A percentile compares a stretch with the other conserved stretches of the same genome.
phyloP scores from a whole-genome alignment of 257 asterid genomes.

The Capsicum chinense region DNA sequence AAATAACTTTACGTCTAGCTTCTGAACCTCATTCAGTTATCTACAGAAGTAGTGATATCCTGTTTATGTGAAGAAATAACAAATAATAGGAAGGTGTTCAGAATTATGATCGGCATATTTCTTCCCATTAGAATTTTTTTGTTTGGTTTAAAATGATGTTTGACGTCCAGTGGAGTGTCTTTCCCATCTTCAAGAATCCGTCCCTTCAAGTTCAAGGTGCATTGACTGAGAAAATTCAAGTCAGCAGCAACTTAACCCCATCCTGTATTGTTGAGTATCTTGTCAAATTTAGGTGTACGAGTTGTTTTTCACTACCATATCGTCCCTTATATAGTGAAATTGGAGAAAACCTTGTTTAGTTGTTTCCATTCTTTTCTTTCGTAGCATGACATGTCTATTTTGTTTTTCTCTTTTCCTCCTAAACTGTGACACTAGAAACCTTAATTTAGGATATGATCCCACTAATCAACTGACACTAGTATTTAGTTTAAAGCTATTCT shows the following conservation, averaged over 20 bases:
- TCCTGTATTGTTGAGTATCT: conserved; percentile 19
- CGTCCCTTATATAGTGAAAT: not conserved
- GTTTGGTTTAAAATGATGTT: not conserved
- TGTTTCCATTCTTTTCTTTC: conserved; percentile 20
- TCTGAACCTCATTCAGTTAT: not conserved
- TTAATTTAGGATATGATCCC: conserved; percentile 8
- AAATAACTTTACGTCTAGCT: not conserved
- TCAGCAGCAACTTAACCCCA: conserved; percentile 19
- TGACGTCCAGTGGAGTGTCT: conserved; percentile 11
- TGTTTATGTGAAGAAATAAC: conserved; percentile 12
- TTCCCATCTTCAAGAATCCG: conserved; percentile 15
- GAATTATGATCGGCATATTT: conserved; percentile 12
- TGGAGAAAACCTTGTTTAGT: conserved; percentile 16
- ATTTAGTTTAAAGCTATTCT: conserved; percentile 8
- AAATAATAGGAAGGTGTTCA: conserved; percentile 14
- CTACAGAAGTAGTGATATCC: not conserved
- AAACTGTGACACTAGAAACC: not conserved
- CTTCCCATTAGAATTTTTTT: not conserved
- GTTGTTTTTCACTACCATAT: conserved; percentile 18
- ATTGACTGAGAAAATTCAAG: conserved; percentile 9
- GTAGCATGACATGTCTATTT: not conserved
- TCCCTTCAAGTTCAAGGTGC: conserved; percentile 6
- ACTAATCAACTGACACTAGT: conserved; percentile 20
- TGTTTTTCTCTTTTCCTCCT: not conserved
- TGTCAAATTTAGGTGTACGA: conserved; percentile 16